Percentiles rank a stretch among this genome's conserved stretches.
Conservation (phyloP, 331 rosid species). For the Quercus tomentella region DNA sequence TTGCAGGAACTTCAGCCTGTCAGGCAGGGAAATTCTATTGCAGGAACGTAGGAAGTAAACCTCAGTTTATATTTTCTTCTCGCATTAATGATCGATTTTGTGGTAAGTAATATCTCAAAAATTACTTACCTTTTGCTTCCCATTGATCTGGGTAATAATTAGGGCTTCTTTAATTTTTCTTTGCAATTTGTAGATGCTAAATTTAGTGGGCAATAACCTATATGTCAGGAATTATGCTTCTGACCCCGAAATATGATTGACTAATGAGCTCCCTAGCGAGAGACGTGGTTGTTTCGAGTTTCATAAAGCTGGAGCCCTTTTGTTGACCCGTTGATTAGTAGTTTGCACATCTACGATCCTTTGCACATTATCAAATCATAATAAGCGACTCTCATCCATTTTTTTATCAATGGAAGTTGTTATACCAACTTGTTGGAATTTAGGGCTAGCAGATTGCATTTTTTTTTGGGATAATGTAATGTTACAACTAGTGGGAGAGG, state of each 20-base stretch:
- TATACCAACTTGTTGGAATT: too few species aligned
- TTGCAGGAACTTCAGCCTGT: slow-evolving; percentile 93
- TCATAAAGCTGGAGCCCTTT: background rate
- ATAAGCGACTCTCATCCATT: too few species aligned
- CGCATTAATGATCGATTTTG: slow-evolving; percentile 73
- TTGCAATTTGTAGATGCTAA: slow-evolving; percentile 7
- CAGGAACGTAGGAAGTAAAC: slow-evolving; percentile 77
- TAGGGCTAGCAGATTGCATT: too few species aligned
- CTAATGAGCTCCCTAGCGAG: background rate
- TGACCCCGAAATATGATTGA: slow-evolving; percentile 10
- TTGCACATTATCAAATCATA: too few species aligned
- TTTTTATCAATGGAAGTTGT: too few species aligned
- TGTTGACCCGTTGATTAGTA: background rate
- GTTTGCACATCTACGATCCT: background rate
- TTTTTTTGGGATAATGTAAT: too few species aligned
- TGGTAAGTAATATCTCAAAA: slow-evolving; percentile 44
- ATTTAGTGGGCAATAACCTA: background rate
- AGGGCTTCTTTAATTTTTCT: background rate
- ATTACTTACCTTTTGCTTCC: background rate
- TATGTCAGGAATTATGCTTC: slow-evolving; percentile 7
- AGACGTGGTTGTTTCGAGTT: slow-evolving; percentile 1
- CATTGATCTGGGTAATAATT: too few species aligned
- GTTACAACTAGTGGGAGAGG: too few species aligned
- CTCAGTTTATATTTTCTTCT: slow-evolving; percentile 76
- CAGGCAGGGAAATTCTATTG: slow-evolving; percentile 70